phyloP scores from a whole-genome alignment of 805 yeast genomes.

The Candida ipomoeae region DNA sequence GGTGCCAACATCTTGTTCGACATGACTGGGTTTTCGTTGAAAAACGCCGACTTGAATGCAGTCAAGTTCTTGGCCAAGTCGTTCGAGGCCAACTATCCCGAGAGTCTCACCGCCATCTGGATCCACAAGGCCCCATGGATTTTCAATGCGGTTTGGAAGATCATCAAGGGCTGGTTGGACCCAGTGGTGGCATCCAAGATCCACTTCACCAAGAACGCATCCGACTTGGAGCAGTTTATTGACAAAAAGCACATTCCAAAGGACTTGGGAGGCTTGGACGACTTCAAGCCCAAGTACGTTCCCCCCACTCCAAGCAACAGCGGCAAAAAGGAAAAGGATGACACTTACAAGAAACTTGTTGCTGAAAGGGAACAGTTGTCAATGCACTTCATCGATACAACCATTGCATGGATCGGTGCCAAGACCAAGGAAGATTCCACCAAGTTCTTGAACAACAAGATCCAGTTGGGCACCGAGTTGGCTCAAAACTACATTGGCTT shows the following conservation, averaged over 20 bases:
- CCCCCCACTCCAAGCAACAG: slow-evolving; percentile 59
- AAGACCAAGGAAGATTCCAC: slow-evolving; percentile 47
- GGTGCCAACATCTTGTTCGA: slow-evolving; percentile 70
- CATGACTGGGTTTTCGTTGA: slow-evolving; percentile 76
- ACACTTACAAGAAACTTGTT: slow-evolving; percentile 39
- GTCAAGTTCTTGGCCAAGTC: slow-evolving; percentile 85
- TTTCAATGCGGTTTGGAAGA: slow-evolving; percentile 90
- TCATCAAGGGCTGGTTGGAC: slow-evolving; percentile 90
- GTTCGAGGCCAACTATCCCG: slow-evolving; percentile 96
- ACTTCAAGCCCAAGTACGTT: slow-evolving; percentile 55
- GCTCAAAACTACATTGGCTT: slow-evolving; percentile 59
- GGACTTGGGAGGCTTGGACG: slow-evolving; percentile 71
- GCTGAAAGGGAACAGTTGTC: slow-evolving; percentile 54
- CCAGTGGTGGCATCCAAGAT: slow-evolving; percentile 94
- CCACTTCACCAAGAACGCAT: slow-evolving; percentile 64
- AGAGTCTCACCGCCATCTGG: slow-evolving; percentile 75
- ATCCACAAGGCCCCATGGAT: slow-evolving; percentile 97
- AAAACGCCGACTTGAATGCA: slow-evolving; percentile 90
- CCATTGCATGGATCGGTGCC: slow-evolving; percentile 79
- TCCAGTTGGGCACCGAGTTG: slow-evolving; percentile 48
- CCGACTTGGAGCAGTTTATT: slow-evolving; percentile 66
- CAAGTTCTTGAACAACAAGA: slow-evolving; percentile 48
- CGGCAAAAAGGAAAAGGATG: slow-evolving; percentile 29
- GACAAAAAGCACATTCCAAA: slow-evolving; percentile 57
- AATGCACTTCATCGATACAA: slow-evolving; percentile 54